Percentiles rank a stretch among this genome's conserved stretches.
Conservation (phyloP, 164 flowering plant species). For the Brasenia schreberi region DNA sequence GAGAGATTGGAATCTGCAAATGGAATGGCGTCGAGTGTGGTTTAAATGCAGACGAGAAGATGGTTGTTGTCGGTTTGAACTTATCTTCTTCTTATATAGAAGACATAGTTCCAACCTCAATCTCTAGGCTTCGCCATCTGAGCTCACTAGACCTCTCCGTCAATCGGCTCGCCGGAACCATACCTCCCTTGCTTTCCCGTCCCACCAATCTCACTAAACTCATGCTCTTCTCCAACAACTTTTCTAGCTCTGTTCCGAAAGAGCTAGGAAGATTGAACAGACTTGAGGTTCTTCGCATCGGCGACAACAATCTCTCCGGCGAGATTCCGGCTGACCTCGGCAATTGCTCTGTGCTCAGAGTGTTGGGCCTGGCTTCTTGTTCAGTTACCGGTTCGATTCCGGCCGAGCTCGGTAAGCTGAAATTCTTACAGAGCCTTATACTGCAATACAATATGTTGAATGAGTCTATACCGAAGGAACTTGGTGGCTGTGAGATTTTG, state of each 20-base stretch:
- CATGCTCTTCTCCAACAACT: constrained; percentile 71
- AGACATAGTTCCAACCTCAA: constrained; percentile 62
- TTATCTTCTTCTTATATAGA: constrained; percentile 54
- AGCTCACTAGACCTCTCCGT: constrained; percentile 70
- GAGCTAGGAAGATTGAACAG: constrained; percentile 42
- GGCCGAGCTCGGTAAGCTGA: constrained; percentile 44
- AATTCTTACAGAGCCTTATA: constrained; percentile 31
- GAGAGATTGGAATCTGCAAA: constrained; percentile 38
- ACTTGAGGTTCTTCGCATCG: constrained; percentile 61
- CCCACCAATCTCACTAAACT: constrained; percentile 46
- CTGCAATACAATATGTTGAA: constrained; percentile 50
- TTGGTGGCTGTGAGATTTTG: constrained; percentile 64
- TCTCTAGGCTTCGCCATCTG: constrained; percentile 40
- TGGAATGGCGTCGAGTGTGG: constrained; percentile 73
- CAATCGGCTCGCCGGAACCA: constrained; percentile 63
- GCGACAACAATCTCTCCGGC: constrained; percentile 73
- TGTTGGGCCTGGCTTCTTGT: constrained; percentile 75
- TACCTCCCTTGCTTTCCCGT: constrained; percentile 60
- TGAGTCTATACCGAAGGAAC: constrained; percentile 57
- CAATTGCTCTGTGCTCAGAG: constrained; percentile 32
- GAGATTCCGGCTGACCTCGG: constrained; percentile 65
- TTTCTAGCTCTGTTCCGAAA: constrained; percentile 61
- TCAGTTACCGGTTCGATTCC: constrained; percentile 66
- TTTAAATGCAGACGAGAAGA: constrained; percentile 7
- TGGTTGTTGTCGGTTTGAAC: constrained; percentile 43